Percentiles rank a stretch among this genome's conserved stretches.
Evolutionary conservation across 2,329 filamentous ascomycete species (phyloP).

Genomic region (Hymenoscyphus fraxineus): DNA sequence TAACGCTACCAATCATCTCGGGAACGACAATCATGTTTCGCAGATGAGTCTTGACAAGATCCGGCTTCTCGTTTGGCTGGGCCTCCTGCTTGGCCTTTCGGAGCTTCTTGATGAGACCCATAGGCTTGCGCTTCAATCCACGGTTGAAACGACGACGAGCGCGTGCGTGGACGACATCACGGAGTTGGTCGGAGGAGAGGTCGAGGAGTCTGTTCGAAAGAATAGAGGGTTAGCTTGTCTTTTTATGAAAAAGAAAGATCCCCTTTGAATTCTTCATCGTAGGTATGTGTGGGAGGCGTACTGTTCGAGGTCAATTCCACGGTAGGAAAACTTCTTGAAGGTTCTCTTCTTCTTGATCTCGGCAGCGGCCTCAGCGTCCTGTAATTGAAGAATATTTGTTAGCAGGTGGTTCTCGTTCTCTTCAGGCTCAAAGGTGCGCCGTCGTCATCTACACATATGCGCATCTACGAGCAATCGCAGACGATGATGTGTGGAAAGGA

Average conservation of each 20-base stretch:
- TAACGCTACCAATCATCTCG: conserved; percentile 98
- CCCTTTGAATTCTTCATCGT: conserved; percentile 34
- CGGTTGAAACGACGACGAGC: conserved; percentile 99
- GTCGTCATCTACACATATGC: neutral
- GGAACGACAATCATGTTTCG: conserved; percentile 99
- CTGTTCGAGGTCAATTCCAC: conserved; percentile 99
- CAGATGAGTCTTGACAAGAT: conserved; percentile 98
- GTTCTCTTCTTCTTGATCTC: conserved; percentile 99
- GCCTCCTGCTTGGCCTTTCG: conserved; percentile 99
- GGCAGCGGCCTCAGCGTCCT: conserved; percentile 97
- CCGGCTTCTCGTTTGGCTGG: conserved; percentile 99
- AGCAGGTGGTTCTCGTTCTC: conserved; percentile 28
- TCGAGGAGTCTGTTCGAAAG: conserved; percentile 77
- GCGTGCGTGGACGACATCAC: conserved; percentile 98
- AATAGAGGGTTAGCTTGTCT: conserved; percentile 35
- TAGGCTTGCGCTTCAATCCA: conserved; percentile 98
- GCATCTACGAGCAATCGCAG: conserved; percentile 4
- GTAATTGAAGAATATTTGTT: conserved; percentile 32
- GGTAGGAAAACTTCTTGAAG: conserved; percentile 99
- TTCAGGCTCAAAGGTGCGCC: neutral
- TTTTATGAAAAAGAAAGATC: conserved; percentile 23
- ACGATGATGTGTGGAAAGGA: neutral
- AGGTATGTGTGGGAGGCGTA: conserved; percentile 51
- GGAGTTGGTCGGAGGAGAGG: conserved; percentile 96
- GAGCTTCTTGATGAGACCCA: conserved; percentile 99